A percentile compares a stretch with the other conserved stretches of the same genome.
These are phyloP conservation scores for Diutina catenulata DNA, from an alignment of 1,139 yeast genomes.

Conservation along the genomic window DNA sequence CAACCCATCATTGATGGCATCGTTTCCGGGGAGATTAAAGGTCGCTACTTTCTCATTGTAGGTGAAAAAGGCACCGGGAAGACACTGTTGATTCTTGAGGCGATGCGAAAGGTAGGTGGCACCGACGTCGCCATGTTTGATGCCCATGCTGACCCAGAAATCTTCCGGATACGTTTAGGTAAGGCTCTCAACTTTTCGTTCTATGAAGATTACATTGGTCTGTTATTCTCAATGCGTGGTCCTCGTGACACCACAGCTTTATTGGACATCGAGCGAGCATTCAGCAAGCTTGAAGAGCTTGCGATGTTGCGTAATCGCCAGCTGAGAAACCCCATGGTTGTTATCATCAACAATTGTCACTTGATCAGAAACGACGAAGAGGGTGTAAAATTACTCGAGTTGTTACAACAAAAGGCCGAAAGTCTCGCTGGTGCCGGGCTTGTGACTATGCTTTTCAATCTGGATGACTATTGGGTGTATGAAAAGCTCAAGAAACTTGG, in stretches of 20 bases:
- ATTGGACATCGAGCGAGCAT: conserved; percentile 74
- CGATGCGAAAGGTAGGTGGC: conserved; percentile 57
- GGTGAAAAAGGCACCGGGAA: conserved; percentile 89
- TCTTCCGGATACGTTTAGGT: conserved; percentile 66
- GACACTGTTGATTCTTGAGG: conserved; percentile 59
- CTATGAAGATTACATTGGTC: conserved; percentile 75
- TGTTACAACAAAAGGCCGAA: conserved; percentile 78
- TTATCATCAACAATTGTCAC: conserved; percentile 67
- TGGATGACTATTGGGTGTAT: conserved; percentile 83
- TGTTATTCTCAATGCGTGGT: conserved; percentile 70
- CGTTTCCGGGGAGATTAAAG: conserved; percentile 47
- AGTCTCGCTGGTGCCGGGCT: conserved; percentile 64
- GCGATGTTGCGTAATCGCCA: conserved; percentile 39
- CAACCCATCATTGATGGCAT: conserved; percentile 57
- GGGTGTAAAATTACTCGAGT: conserved; percentile 60
- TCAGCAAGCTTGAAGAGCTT: conserved; percentile 62
- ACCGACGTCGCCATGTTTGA: conserved; percentile 61
- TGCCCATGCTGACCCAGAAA: conserved; percentile 82
- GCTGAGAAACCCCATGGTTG: conserved; percentile 43
- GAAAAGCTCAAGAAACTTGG: conserved; percentile 65
- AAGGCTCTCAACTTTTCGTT: conserved; percentile 63
- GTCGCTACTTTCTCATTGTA: conserved; percentile 59
- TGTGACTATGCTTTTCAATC: conserved; percentile 64
- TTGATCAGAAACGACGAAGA: conserved; percentile 63
- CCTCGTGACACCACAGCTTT: conserved; percentile 80